Percentiles rank a stretch among this genome's conserved stretches.
Conservation (phyloP, 2,329 filamentous ascomycete genomes). For the Cryphonectria naterciae region DNA sequence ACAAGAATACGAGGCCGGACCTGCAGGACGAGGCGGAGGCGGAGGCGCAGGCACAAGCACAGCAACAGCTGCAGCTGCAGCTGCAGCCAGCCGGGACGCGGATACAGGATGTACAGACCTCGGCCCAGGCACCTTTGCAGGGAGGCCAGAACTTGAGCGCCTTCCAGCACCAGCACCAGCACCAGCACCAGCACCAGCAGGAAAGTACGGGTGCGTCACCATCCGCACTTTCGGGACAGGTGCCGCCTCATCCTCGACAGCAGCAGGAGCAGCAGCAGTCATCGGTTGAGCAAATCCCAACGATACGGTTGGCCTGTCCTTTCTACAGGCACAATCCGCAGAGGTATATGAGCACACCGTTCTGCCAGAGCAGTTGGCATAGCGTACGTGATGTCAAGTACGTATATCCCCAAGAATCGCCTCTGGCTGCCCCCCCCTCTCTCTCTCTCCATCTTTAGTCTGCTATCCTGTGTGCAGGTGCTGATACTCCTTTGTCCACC, state of each 20-base stretch:
- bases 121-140: not conserved
- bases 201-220: not conserved
- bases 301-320: conserved; percentile 22
- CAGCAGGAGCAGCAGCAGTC: not conserved
- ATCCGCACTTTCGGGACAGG: not conserved
- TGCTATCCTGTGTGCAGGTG: not conserved
- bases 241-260: not conserved
- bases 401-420: not conserved
- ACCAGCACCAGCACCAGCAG: not conserved
- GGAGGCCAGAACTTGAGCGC: not conserved
- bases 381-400: conserved; percentile 26
- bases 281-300: not conserved
- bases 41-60: conserved; percentile 3
- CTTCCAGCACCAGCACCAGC: not conserved
- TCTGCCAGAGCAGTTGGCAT: conserved; percentile 25
- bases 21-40: conserved; percentile 15
- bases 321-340: conserved; percentile 20
- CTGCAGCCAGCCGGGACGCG: not conserved
- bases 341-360: conserved; percentile 21
- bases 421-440: not conserved
- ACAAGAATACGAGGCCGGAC: conserved; percentile 28
- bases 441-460: not conserved
- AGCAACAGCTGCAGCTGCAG: not conserved
- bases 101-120: not conserved
- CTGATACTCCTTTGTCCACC: not conserved